phyloP scores from a whole-genome alignment of 805 yeast species.

The Tetrapisispora fleetii region DNA sequence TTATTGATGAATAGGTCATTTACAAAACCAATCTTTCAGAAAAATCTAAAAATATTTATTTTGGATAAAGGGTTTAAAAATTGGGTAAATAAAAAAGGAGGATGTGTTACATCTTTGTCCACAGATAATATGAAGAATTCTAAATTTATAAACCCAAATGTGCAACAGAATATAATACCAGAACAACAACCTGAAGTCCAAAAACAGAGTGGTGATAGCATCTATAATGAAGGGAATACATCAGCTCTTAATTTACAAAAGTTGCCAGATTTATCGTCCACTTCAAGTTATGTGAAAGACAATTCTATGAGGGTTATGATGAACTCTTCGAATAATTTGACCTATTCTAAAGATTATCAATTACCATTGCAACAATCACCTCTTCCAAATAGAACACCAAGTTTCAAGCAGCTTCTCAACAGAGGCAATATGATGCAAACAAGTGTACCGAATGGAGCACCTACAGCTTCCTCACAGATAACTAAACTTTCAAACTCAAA shows the following conservation, averaged over 20 bases:
- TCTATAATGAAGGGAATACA: constrained; percentile 18
- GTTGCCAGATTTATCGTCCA: constrained; percentile 15
- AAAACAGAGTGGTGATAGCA: constrained; percentile 5
- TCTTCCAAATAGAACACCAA: constrained; percentile 13
- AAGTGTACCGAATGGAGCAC: constrained; percentile 3
- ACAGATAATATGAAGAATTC: background rate
- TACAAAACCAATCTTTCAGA: constrained; percentile 17
- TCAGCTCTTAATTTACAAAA: constrained; percentile 14
- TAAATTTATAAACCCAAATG: background rate
- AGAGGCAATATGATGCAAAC: constrained; percentile 6
- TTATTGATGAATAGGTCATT: constrained; percentile 21
- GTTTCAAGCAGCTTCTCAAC: constrained; percentile 15
- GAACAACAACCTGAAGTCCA: background rate
- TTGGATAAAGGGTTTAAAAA: constrained; percentile 19
- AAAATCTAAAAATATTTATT: constrained; percentile 11
- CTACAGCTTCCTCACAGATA: constrained; percentile 2
- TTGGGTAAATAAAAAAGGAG: constrained; percentile 17
- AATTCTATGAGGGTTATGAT: constrained; percentile 18
- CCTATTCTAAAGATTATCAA: constrained; percentile 3
- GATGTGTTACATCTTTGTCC: background rate
- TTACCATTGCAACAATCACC: constrained; percentile 12
- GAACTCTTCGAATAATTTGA: constrained; percentile 8
- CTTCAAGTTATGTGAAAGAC: constrained; percentile 11
- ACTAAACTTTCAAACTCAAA: background rate
- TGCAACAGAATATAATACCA: background rate